A percentile compares a stretch with the other conserved stretches of the same genome.
Conservation (phyloP, 164 flowering plant genomes). For the Cinnamomum micranthum region DNA sequence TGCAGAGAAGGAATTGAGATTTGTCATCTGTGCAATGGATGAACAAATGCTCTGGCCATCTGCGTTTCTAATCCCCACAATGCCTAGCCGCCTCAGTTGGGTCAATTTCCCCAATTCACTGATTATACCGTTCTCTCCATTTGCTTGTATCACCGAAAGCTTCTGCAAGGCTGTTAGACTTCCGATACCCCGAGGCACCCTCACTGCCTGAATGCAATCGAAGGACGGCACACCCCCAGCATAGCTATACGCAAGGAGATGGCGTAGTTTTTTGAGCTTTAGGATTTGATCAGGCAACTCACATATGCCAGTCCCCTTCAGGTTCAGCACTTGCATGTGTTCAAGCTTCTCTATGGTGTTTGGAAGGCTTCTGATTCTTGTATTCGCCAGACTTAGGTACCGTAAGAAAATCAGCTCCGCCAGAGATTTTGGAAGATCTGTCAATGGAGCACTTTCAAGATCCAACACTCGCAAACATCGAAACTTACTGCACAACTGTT, state of each 20-base stretch:
- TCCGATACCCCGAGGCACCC: background rate
- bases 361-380: slow-evolving; percentile 9
- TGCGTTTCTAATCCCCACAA: background rate
- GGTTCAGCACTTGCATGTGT: slow-evolving; percentile 2
- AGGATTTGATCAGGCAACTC: slow-evolving; percentile 10
- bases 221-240: no score
- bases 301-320: background rate
- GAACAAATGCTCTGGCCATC: background rate
- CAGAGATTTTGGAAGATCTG: background rate
- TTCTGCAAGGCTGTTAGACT: background rate
- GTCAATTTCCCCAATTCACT: slow-evolving; percentile 1
- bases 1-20: background rate
- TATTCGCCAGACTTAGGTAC: slow-evolving; percentile 8
- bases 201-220: background rate
- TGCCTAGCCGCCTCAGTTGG: background rate
- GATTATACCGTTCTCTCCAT: background rate
- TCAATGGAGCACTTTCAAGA: background rate
- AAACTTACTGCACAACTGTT: background rate
- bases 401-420: background rate
- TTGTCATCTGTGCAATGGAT: background rate
- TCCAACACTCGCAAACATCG: slow-evolving; percentile 6
- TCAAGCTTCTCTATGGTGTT: slow-evolving; percentile 1
- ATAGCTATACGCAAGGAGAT: slow-evolving; percentile 1
- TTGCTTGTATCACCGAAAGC: background rate
- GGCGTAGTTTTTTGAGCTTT: slow-evolving; percentile 6